Conservation (phyloP, 352 stramenopile species). For the Phytophthora lateralis region DNA sequence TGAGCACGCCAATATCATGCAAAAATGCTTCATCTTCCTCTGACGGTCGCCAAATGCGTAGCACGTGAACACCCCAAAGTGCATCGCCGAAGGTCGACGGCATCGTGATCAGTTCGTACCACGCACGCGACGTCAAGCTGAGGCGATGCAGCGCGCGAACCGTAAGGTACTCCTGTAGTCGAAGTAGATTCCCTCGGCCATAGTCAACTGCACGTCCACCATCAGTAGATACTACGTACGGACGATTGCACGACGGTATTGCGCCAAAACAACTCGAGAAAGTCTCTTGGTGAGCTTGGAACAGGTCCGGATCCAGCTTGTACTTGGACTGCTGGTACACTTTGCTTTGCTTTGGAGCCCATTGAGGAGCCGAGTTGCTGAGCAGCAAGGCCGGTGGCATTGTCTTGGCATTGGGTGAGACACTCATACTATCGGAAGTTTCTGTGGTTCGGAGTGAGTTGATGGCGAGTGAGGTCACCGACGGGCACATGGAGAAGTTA, state of each 20-base stretch:
- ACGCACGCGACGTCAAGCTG: conserved; percentile 51
- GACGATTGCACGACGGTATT: conserved; percentile 20
- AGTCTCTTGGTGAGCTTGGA: conserved; percentile 36
- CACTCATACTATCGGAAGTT: neutral
- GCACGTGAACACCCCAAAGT: conserved; percentile 54
- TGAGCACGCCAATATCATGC: conserved; percentile 45
- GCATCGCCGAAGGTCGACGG: conserved; percentile 42
- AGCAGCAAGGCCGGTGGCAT: conserved; percentile 17
- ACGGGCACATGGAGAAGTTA: conserved; percentile 18
- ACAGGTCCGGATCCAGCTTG: conserved; percentile 49
- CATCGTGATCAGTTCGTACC: conserved; percentile 53
- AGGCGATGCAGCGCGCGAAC: conserved; percentile 47
- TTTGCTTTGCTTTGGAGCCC: conserved; percentile 25
- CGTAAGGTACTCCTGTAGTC: conserved; percentile 51
- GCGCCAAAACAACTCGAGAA: conserved; percentile 42
- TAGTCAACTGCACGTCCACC: conserved; percentile 12
- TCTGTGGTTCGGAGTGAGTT: conserved; percentile 9
- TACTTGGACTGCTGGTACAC: conserved; percentile 51
- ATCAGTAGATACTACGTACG: neutral
- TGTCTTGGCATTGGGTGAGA: conserved; percentile 7
- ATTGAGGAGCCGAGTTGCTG: conserved; percentile 16
- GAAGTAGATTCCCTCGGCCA: conserved; percentile 46
- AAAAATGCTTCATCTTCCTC: conserved; percentile 46
- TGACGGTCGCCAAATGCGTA: conserved; percentile 45
- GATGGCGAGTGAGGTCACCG: conserved; percentile 18